Percentiles rank a stretch among this genome's conserved stretches.
phyloP scores from a whole-genome alignment of 352 stramenopile genomes.

The Pythium coloratum region DNA sequence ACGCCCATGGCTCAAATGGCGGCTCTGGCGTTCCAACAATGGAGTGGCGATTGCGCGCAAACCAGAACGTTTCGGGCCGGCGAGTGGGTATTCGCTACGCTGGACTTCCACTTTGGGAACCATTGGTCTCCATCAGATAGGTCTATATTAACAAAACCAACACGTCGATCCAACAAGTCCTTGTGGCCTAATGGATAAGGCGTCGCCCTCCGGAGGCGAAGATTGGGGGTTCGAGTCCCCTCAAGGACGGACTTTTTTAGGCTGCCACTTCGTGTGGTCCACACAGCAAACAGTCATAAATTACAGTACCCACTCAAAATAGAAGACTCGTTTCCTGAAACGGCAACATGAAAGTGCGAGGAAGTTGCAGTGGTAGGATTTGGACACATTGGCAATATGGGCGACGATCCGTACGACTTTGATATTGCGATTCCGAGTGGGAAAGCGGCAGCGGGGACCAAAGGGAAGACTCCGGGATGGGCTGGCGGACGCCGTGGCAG shows the following conservation, averaged over 20 bases:
- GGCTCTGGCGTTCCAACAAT: not conserved
- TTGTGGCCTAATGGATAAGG: constrained; percentile 76
- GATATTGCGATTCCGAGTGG: constrained; percentile 46
- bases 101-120: constrained; percentile 1
- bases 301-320: not conserved
- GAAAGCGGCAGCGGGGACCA: constrained; percentile 1
- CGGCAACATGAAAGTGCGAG: not conserved
- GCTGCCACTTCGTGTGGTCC: constrained; percentile 1
- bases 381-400: constrained; percentile 7
- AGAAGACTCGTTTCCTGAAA: constrained; percentile 4
- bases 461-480: not conserved
- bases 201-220: constrained; percentile 71
- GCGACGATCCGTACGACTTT: constrained; percentile 41
- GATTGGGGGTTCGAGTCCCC: constrained; percentile 72
- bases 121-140: not conserved
- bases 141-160: constrained; percentile 4
- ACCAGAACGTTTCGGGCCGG: not conserved
- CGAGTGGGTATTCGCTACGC: constrained; percentile 20
- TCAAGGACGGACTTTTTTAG: constrained; percentile 52
- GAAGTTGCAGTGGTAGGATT: constrained; percentile 5
- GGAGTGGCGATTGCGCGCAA: not conserved
- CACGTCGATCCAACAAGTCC: constrained; percentile 22
- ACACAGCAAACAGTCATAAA: not conserved
- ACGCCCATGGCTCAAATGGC: not conserved
- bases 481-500: not conserved